Percentiles rank a stretch among this genome's conserved stretches.
These are phyloP conservation scores for Aspergillus transmontanensis DNA, from an alignment of 2,329 filamentous ascomycete species.

Conservation along the genomic window DNA sequence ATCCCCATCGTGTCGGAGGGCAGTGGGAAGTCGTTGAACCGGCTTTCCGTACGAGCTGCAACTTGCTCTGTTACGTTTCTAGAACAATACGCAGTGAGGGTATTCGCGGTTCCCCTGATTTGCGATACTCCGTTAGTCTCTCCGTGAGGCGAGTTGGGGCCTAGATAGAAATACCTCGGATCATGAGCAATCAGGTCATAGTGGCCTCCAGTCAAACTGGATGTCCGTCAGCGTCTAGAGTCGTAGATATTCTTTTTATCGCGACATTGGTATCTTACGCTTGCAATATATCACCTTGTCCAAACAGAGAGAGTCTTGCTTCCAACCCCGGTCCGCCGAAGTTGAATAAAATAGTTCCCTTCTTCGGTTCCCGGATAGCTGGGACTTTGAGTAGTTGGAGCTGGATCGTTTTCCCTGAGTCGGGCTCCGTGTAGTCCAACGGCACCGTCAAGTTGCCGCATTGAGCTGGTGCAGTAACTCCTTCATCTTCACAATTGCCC, in stretches of 20 bases:
- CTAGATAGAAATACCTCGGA: not conserved
- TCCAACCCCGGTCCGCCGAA: conserved; percentile 6
- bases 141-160: not conserved
- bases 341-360: conserved; percentile 6
- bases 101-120: conserved; percentile 4
- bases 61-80: not conserved
- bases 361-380: not conserved
- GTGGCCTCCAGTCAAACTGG: not conserved
- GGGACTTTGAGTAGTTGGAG: conserved; percentile 7
- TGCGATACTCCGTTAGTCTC: not conserved
- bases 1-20: conserved; percentile 5
- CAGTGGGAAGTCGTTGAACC: not conserved
- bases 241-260: not conserved
- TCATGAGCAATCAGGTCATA: conserved; percentile 7
- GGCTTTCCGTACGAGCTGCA: too few species aligned
- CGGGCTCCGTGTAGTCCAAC: conserved; percentile 2
- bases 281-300: not conserved
- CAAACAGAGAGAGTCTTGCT: not conserved
- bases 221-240: not conserved
- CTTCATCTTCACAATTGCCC: not conserved
- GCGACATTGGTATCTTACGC: not conserved
- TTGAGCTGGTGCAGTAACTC: not conserved
- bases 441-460: conserved; percentile 7
- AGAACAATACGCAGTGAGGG: conserved; percentile 4
- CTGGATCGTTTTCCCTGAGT: not conserved